Percentiles rank a stretch among this genome's conserved stretches.
phyloP scores from a whole-genome alignment of 163 green algal species.

The Smithsoniella earleae region DNA sequence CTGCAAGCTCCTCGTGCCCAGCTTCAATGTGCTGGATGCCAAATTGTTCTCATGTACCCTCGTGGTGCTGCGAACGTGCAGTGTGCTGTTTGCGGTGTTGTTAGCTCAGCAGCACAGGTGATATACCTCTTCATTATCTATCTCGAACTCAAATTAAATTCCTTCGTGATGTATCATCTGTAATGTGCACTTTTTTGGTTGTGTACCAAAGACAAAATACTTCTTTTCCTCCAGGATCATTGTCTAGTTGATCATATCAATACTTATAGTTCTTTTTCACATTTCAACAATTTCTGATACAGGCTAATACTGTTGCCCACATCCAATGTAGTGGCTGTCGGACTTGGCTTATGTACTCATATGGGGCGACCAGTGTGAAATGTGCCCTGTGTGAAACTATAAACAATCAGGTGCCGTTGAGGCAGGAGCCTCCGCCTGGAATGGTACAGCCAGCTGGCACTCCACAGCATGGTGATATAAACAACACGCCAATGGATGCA shows the following conservation, averaged over 20 bases:
- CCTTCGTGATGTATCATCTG: too few species aligned
- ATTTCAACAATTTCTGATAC: not conserved
- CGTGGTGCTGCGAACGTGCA: conserved; percentile 15
- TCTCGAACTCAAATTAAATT: too few species aligned
- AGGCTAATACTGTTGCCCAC: conserved; percentile 25
- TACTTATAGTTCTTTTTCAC: too few species aligned
- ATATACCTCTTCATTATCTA: too few species aligned
- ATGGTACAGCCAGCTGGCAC: too few species aligned
- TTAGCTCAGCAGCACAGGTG: conserved; percentile 28
- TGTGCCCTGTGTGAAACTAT: conserved; percentile 13
- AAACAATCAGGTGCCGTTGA: not conserved
- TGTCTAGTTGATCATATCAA: too few species aligned
- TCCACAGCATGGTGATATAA: too few species aligned
- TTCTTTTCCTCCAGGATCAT: too few species aligned
- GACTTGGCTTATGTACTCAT: conserved; percentile 29
- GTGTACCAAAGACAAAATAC: too few species aligned
- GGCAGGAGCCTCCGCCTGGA: too few species aligned
- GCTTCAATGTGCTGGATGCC: conserved; percentile 24
- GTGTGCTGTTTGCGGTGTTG: conserved; percentile 22
- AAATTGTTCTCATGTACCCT: conserved; percentile 27
- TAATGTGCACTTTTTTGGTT: too few species aligned
- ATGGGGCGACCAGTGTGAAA: conserved; percentile 1
- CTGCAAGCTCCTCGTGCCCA: conserved; percentile 3
- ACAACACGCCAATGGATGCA: too few species aligned
- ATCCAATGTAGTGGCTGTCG: conserved; percentile 11